Conservation (phyloP, 768 basidiomycete genomes). For the Dentipellis sp. region DNA sequence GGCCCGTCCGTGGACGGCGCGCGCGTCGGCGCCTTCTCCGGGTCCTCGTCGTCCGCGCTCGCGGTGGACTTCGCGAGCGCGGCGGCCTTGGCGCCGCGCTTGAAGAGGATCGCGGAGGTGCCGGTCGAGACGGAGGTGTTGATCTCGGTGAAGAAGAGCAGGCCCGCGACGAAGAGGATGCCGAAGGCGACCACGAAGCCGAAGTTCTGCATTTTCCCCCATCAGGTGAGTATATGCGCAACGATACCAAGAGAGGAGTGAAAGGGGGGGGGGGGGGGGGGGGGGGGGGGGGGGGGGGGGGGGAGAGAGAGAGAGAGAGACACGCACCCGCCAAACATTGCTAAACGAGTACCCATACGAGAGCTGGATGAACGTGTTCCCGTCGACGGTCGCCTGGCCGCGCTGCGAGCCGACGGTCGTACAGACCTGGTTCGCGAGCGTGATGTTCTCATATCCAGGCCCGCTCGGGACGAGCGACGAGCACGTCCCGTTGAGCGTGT, state of each 20-base stretch:
- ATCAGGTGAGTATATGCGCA: background rate
- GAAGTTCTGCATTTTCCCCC: constrained; percentile 34
- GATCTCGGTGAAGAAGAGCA: constrained; percentile 53
- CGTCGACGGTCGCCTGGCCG: constrained; percentile 53
- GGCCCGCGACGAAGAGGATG: constrained; percentile 41
- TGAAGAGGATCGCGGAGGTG: constrained; percentile 50
- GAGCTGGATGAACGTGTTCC: constrained; percentile 44
- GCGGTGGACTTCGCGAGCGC: constrained; percentile 7
- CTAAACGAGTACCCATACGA: constrained; percentile 31
- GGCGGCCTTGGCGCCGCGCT: constrained; percentile 37
- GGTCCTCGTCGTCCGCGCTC: background rate
- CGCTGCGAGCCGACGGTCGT: constrained; percentile 55
- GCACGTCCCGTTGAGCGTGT: constrained; percentile 52
- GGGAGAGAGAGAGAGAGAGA: background rate
- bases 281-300: too few species aligned
- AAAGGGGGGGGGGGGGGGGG: too few species aligned
- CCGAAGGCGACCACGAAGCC: constrained; percentile 66
- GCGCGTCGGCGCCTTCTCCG: background rate
- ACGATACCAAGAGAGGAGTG: too few species aligned
- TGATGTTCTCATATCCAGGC: constrained; percentile 47
- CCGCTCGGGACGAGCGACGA: constrained; percentile 53
- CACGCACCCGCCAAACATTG: constrained; percentile 41
- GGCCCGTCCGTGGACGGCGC: background rate
- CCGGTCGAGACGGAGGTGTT: constrained; percentile 29
- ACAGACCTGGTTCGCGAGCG: constrained; percentile 65